Evolutionary conservation across 768 basidiomycete genomes (phyloP), one percentile per base, ranked within the genome.

Genomic region (Brasilioporus rufonigricans): DNA sequence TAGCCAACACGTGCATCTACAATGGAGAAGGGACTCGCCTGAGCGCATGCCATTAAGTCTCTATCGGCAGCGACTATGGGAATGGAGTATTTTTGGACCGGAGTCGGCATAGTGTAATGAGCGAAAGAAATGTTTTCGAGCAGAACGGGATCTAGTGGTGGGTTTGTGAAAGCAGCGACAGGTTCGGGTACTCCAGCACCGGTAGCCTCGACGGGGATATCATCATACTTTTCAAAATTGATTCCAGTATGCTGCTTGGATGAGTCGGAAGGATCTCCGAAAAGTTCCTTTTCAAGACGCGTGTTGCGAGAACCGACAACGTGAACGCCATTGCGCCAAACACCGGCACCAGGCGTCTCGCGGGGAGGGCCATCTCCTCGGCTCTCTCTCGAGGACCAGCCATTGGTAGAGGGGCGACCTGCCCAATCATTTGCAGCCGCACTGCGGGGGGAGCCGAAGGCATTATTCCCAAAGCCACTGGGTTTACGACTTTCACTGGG

Each of bases 151-250:
- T 99, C 94, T 65, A 99, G 77, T 58, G 93, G 95, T 44, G 94
- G 88, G 65, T 78, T 83, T 55, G 88, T 89, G 77, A 99, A 99
- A 38, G 84, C 81, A 59, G 72, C 82, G 65, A 98, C 84, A 43
- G 97, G 94, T 39, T 98, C 96, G 57, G 97, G 97, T n/a, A 98
- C 96, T 64, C 89, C 91, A 56, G 87, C 86, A 63, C 97, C 97
- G 46, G 96, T 98, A 33, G 95, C 96, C 76, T 98, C 97, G 62
- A 99, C 95, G 59, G 97, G 97, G 68, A 99, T 99, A 71, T 98
- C 96, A 73, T 97, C 97, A 66, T 98, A 99, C 75, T 97, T 97
- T 77, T 99, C 97, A 69, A 99, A 99, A 77, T 99, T 99, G 77
- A 99, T 98, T 59, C 97, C 97, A 41, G 95, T 96, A 69, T 93